Conservation (phyloP, 345 rosid genomes). For the Acer campestre region DNA sequence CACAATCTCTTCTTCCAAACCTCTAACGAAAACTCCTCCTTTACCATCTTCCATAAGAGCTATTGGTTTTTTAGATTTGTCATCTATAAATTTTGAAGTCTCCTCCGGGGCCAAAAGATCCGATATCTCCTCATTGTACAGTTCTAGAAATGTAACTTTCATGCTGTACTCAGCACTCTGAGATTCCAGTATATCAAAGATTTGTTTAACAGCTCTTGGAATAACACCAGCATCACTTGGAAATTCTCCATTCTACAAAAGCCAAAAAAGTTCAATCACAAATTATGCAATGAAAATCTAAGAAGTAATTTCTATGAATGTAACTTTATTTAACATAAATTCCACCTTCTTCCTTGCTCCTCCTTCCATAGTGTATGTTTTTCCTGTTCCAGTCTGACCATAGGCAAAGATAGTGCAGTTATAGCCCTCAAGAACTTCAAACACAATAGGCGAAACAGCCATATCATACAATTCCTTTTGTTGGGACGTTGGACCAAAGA, state of each 20-base stretch:
- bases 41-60: slow-evolving; percentile 99
- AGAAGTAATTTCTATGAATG: not conserved
- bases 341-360: slow-evolving; percentile 92
- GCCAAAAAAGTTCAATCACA: slow-evolving; percentile 24
- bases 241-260: slow-evolving; percentile 88
- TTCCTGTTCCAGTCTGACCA: slow-evolving; percentile 98
- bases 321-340: not conserved
- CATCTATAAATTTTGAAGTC: slow-evolving; percentile 75
- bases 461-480: slow-evolving; percentile 84
- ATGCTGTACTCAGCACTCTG: slow-evolving; percentile 92
- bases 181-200: slow-evolving; percentile 85
- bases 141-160: slow-evolving; percentile 96
- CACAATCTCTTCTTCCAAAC: slow-evolving; percentile 98
- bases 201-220: slow-evolving; percentile 92
- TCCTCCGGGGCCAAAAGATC: slow-evolving; percentile 97
- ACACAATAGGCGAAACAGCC: slow-evolving; percentile 89
- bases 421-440: slow-evolving; percentile 97
- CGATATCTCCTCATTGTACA: slow-evolving; percentile 92
- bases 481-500: slow-evolving; percentile 89
- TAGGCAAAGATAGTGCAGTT: slow-evolving; percentile 99
- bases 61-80: slow-evolving; percentile 88
- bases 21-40: slow-evolving; percentile 97
- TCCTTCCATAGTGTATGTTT: slow-evolving; percentile 99
- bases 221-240: slow-evolving; percentile 97
- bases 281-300: not conserved